A percentile compares a stretch with the other conserved stretches of the same genome.
phyloP scores from a whole-genome alignment of 208 protist genomes.

The Lotmaria passim region DNA sequence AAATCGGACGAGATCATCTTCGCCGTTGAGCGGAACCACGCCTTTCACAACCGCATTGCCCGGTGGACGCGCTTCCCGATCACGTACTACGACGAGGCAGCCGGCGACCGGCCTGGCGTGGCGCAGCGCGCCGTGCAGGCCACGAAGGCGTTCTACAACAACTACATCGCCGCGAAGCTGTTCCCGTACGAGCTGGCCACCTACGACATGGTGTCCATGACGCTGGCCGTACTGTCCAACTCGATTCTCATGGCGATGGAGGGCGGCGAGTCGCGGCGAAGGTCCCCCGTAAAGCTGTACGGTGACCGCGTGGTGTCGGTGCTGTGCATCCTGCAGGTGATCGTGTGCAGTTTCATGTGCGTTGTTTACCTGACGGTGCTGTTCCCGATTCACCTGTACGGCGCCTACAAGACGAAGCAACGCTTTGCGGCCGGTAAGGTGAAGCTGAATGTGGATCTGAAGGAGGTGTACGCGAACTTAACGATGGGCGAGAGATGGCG shows the following conservation, averaged over 20 bases:
- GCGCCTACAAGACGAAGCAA: constrained; percentile 62
- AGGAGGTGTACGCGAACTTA: constrained; percentile 60
- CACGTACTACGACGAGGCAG: constrained; percentile 13
- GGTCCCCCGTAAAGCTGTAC: constrained; percentile 16
- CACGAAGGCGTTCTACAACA: constrained; percentile 53
- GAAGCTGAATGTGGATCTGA: constrained; percentile 55
- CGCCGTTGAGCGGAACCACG: constrained; percentile 69
- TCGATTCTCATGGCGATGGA: constrained; percentile 54
- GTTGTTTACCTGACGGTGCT: constrained; percentile 53
- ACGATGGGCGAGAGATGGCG: constrained; percentile 41
- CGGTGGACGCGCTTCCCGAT: constrained; percentile 56
- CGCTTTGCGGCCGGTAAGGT: constrained; percentile 40
- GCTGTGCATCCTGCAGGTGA: constrained; percentile 57
- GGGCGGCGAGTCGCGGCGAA: constrained; percentile 24
- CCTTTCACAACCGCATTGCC: constrained; percentile 45
- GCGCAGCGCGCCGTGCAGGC: constrained; percentile 5
- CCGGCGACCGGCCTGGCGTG: neutral
- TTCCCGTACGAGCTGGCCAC: constrained; percentile 54
- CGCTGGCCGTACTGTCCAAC: constrained; percentile 65
- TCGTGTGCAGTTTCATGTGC: constrained; percentile 56
- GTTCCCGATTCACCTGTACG: constrained; percentile 69
- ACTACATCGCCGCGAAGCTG: constrained; percentile 48
- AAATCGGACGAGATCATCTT: constrained; percentile 85
- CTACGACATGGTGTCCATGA: constrained; percentile 68
- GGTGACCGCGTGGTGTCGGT: constrained; percentile 13